Evolutionary conservation across 2,329 filamentous ascomycete genomes (phyloP).

Genomic region (Aspergillus persii): DNA sequence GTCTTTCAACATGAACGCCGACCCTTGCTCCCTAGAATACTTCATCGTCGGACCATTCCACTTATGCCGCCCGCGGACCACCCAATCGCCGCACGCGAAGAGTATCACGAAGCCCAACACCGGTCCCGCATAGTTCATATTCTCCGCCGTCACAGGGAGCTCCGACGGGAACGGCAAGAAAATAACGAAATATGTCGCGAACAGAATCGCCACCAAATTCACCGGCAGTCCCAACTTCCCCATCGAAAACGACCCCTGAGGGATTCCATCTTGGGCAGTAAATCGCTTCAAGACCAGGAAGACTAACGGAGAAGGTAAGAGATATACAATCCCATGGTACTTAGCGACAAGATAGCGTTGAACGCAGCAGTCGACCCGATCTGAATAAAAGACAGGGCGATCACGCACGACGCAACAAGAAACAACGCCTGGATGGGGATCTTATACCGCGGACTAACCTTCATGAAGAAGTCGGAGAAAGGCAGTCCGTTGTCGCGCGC

Average conservation of each 20-base stretch:
- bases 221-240: slow-evolving; percentile 27
- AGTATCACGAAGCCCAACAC: slow-evolving; percentile 25
- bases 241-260: slow-evolving; percentile 26
- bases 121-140: slow-evolving; percentile 35
- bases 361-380: slow-evolving; percentile 50
- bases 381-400: slow-evolving; percentile 36
- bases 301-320: slow-evolving; percentile 49
- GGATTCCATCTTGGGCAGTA: slow-evolving; percentile 17
- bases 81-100: slow-evolving; percentile 23
- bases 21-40: slow-evolving; percentile 6
- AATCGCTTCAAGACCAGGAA: slow-evolving; percentile 27
- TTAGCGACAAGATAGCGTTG: slow-evolving; percentile 52
- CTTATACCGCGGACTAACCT: slow-evolving; percentile 31
- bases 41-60: slow-evolving; percentile 23
- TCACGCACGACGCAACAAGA: slow-evolving; percentile 15
- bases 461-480: slow-evolving; percentile 27
- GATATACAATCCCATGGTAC: slow-evolving; percentile 47
- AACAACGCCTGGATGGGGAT: slow-evolving; percentile 41
- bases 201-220: slow-evolving; percentile 29
- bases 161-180: slow-evolving; percentile 32
- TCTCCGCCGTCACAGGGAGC: slow-evolving; percentile 29
- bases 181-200: slow-evolving; percentile 27
- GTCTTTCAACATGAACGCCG: not conserved
- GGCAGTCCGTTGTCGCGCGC: slow-evolving; percentile 44
- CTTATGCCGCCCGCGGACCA: slow-evolving; percentile 22